These are phyloP conservation scores for Apiospora aurea DNA, from an alignment of 2,329 filamentous ascomycete genomes.

Conservation along the genomic window DNA sequence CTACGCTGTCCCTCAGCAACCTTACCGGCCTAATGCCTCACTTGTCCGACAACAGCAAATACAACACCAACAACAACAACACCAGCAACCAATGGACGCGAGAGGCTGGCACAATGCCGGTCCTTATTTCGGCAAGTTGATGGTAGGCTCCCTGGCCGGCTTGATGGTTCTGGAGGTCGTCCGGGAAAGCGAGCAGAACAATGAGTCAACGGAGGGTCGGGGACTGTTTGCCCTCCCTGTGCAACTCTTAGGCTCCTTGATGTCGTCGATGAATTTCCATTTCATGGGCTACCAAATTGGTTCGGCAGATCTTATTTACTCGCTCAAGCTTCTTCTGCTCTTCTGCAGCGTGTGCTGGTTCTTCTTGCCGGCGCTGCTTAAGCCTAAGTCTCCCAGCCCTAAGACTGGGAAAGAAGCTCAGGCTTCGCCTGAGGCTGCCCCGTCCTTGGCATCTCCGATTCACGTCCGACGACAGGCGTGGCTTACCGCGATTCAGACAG, in stretches of 20 bases:
- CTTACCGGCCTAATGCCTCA: constrained; percentile 50
- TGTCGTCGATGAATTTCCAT: constrained; percentile 57
- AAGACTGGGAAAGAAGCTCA: constrained; percentile 50
- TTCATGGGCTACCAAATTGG: constrained; percentile 61
- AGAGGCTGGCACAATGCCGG: constrained; percentile 61
- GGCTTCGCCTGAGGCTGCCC: constrained; percentile 58
- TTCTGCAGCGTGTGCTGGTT: constrained; percentile 62
- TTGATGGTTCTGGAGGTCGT: constrained; percentile 91
- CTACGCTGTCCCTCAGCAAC: constrained; percentile 52
- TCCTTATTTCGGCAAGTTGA: constrained; percentile 76
- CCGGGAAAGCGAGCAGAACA: constrained; percentile 69
- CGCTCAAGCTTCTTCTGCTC: constrained; percentile 60
- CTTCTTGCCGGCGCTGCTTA: constrained; percentile 61
- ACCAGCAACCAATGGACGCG: constrained; percentile 57
- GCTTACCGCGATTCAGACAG: constrained; percentile 91
- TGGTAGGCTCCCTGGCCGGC: constrained; percentile 91
- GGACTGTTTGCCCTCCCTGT: constrained; percentile 72
- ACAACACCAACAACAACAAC: constrained; percentile 60
- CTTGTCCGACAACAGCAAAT: constrained; percentile 63
- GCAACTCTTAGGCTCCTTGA: constrained; percentile 59
- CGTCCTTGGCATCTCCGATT: constrained; percentile 81
- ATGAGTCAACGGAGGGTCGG: constrained; percentile 68
- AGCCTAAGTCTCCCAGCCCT: constrained; percentile 59
- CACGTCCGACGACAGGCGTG: constrained; percentile 87
- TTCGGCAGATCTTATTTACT: constrained; percentile 53